Evolutionary conservation across 768 basidiomycete species (phyloP), one percentile per base, ranked within the genome.

Genomic region (Lentinula sp.): DNA sequence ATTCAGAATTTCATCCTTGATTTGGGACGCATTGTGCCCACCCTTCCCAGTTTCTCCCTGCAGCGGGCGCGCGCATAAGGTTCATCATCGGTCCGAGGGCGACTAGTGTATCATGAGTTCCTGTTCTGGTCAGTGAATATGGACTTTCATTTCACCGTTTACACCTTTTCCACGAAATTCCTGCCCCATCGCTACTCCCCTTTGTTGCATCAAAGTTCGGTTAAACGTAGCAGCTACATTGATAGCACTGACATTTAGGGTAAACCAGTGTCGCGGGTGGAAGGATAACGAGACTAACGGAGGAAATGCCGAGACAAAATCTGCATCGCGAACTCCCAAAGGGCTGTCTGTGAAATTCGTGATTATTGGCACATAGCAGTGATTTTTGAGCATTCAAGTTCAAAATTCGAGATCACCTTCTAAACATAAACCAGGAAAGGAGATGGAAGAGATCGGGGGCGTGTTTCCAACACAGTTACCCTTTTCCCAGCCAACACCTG

Each of bases 161-260:
- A 84, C 78, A 28, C 87, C 87, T 69, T 86, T 85, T 43, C 79
- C 83, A 49, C 74, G 76, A 72, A 83, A 83, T 67, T 89, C 88
- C 23, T 75, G 68, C 1, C 86, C 87, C 68, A 88, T 78, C 0
- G 83, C 82, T 16, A 68, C 69, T 10, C 83, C 86, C 41, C 86
- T 76, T 52, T 77, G 72, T 63, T 80, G 76, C 74, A 87, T 85
- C 32, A 89, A 71, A 6, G 76, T 77, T 41, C 82, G 76, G 63
- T 82, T 81, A 66, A 81, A 83, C 45, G 81, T 81, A 9, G 81
- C 76, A 20, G 78, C 82, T n/a, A 75, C 76, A 62, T 83, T 81
- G 64, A 83, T 81, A 2, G 72, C 79, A 35, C 80, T 81, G 60
- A 39, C 15, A 39, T 10, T 18, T 23, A 39, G 15, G n/a, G 41